Evolutionary conservation across 2,329 filamentous ascomycete genomes (phyloP).

Genomic region (Coccinonectria pachysandricola): DNA sequence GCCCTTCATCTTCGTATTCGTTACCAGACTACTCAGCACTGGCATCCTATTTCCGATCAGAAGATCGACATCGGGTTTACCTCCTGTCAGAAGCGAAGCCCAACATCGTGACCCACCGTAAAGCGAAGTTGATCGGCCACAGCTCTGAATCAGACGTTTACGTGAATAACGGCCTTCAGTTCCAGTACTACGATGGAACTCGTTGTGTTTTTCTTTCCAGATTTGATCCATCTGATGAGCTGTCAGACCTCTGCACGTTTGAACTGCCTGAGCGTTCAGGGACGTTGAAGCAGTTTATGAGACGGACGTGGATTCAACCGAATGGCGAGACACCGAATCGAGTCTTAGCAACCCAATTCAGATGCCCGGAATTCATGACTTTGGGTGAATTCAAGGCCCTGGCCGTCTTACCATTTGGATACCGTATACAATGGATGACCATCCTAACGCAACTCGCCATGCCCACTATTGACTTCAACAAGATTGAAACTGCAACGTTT

Average conservation of each 20-base stretch:
- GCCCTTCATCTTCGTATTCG: not conserved
- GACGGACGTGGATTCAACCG: constrained; percentile 1
- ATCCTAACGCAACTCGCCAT: constrained; percentile 13
- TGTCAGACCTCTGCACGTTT: constrained; percentile 8
- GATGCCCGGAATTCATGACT: constrained; percentile 37
- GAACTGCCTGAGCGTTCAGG: constrained; percentile 5
- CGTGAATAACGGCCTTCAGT: constrained; percentile 15
- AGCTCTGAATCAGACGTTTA: constrained; percentile 9
- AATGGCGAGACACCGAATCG: constrained; percentile 31
- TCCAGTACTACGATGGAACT: constrained; percentile 8
- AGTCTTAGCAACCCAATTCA: constrained; percentile 37
- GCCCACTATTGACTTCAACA: constrained; percentile 15
- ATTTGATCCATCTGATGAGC: not conserved
- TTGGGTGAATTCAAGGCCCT: constrained; percentile 42
- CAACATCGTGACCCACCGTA: constrained; percentile 7
- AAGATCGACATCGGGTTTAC: constrained; percentile 3
- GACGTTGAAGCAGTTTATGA: constrained; percentile 8
- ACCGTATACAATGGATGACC: constrained; percentile 12
- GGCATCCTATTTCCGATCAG: not conserved
- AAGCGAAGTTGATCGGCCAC: not conserved
- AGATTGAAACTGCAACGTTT: constrained; percentile 7
- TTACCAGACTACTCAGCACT: constrained; percentile 7
- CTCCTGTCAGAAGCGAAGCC: constrained; percentile 13
- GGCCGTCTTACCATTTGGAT: constrained; percentile 7
- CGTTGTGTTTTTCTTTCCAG: not conserved